phyloP scores from a whole-genome alignment of 192 early-diverging fungal genomes.

The Mortierella alpina region DNA sequence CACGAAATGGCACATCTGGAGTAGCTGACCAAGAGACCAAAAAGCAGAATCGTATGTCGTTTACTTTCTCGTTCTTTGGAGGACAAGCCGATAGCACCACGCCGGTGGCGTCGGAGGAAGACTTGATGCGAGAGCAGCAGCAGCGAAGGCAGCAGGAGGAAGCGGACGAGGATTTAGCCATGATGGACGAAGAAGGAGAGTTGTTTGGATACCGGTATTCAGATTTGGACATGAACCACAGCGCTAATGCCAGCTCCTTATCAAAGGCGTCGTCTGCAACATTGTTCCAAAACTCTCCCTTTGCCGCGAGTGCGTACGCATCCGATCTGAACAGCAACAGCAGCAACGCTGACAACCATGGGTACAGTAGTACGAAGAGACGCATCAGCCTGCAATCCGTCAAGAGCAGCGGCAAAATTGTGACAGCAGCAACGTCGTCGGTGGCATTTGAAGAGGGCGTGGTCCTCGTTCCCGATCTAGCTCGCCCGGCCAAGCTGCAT shows the following conservation, averaged over 20 bases:
- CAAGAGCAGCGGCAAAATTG: background rate
- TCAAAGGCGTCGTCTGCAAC: background rate
- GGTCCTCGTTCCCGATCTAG: constrained; percentile 18
- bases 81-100: constrained; percentile 4
- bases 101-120: background rate
- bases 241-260: background rate
- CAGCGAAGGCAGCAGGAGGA: constrained; percentile 4
- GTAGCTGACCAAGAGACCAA: constrained; percentile 13
- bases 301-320: background rate
- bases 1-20: constrained; percentile 10
- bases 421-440: background rate
- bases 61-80: constrained; percentile 44
- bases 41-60: constrained; percentile 35
- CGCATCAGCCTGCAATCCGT: constrained; percentile 6
- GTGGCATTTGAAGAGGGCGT: background rate
- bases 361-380: constrained; percentile 10
- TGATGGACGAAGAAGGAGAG: constrained; percentile 36
- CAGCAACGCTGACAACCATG: background rate
- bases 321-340: background rate
- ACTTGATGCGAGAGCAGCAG: constrained; percentile 5
- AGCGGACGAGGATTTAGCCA: constrained; percentile 16
- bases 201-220: constrained; percentile 33
- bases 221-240: background rate
- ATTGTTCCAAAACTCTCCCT: constrained; percentile 9
- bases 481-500: constrained; percentile 39